These are phyloP conservation scores for Phytophthora rubi DNA, from an alignment of 352 stramenopile genomes.

Conservation along the genomic window DNA sequence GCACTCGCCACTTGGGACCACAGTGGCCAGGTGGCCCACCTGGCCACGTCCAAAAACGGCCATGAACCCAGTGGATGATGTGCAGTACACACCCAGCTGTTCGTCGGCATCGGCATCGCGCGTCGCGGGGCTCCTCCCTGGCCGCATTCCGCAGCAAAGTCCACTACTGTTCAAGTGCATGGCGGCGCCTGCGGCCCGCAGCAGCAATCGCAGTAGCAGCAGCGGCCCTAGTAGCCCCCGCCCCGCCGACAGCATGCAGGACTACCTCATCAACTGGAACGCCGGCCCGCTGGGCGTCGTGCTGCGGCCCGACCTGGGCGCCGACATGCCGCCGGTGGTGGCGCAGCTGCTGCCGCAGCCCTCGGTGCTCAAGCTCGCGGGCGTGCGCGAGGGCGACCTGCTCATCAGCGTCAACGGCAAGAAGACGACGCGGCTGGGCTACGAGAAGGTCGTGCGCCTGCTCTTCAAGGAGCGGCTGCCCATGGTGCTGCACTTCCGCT, in stretches of 20 bases:
- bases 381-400: slow-evolving; percentile 68
- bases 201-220: too few species aligned
- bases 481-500: slow-evolving; percentile 81
- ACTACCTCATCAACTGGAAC: slow-evolving; percentile 90
- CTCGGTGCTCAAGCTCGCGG: slow-evolving; percentile 76
- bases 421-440: slow-evolving; percentile 74
- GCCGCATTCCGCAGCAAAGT: too few species aligned
- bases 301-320: slow-evolving; percentile 69
- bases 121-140: too few species aligned
- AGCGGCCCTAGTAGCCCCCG: too few species aligned
- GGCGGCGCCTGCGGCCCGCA: too few species aligned
- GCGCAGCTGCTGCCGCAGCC: slow-evolving; percentile 71
- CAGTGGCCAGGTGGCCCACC: too few species aligned
- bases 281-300: slow-evolving; percentile 77
- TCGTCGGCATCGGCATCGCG: too few species aligned
- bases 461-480: slow-evolving; percentile 82
- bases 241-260: slow-evolving; percentile 39
- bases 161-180: too few species aligned
- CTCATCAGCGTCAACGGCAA: slow-evolving; percentile 85
- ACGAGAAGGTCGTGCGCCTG: slow-evolving; percentile 78
- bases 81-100: too few species aligned
- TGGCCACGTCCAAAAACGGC: too few species aligned
- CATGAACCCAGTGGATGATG: too few species aligned
- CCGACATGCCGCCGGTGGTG: slow-evolving; percentile 82
- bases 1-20: too few species aligned